Evolutionary conservation across 2,329 filamentous ascomycete genomes (phyloP).

Genomic region (Diaporthe batatas): DNA sequence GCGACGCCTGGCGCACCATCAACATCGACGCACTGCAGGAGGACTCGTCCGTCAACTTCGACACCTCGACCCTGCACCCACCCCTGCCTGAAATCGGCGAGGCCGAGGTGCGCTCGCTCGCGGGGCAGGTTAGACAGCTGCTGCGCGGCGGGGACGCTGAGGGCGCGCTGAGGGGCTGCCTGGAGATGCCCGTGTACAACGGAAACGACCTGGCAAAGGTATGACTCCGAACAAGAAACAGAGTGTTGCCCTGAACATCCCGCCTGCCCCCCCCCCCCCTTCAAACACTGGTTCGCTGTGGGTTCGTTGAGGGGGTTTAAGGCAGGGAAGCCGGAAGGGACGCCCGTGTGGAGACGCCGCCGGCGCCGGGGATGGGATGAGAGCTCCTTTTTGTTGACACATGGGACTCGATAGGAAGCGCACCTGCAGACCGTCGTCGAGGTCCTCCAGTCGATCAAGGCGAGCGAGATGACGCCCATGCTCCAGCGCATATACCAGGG

Average conservation of each 20-base stretch:
- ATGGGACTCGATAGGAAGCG: conserved; percentile 71
- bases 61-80: conserved; percentile 85
- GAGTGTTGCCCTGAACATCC: background rate
- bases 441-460: conserved; percentile 95
- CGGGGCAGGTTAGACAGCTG: conserved; percentile 87
- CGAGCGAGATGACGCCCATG: conserved; percentile 93
- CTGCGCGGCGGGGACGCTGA: conserved; percentile 88
- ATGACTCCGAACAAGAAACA: conserved; percentile 42
- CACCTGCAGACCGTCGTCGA: conserved; percentile 91
- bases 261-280: background rate
- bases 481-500: conserved; percentile 84
- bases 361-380: conserved; percentile 38
- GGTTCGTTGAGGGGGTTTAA: background rate
- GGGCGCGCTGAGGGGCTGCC: conserved; percentile 84
- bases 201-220: conserved; percentile 71
- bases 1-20: conserved; percentile 85
- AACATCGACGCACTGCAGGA: conserved; percentile 93
- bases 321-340: background rate
- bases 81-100: conserved; percentile 80
- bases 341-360: conserved; percentile 15
- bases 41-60: conserved; percentile 92
- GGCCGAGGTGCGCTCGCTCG: conserved; percentile 81
- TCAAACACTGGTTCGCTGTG: conserved; percentile 12
- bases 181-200: conserved; percentile 87
- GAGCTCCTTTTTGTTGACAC: conserved; percentile 42